phyloP scores from a whole-genome alignment of 768 basidiomycete genomes.

The Heimioporus sp. region DNA sequence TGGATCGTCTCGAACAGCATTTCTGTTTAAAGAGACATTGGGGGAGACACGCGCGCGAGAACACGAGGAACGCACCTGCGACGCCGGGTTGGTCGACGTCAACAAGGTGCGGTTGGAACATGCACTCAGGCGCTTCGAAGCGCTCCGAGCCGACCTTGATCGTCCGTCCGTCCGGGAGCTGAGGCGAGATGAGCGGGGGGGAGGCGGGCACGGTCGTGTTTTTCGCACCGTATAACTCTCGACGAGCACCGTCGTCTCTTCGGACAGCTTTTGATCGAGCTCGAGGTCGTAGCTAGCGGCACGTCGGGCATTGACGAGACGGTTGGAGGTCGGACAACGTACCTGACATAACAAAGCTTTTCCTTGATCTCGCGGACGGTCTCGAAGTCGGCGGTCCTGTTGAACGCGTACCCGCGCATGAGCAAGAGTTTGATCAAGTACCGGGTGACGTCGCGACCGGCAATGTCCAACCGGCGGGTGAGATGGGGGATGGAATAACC shows the following conservation, averaged over 20 bases:
- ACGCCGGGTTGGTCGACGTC: conserved; percentile 97
- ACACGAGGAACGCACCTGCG: conserved; percentile 58
- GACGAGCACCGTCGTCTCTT: conserved; percentile 95
- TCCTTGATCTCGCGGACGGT: conserved; percentile 99
- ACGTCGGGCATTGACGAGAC: neutral
- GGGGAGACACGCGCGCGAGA: neutral
- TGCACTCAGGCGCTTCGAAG: conserved; percentile 98
- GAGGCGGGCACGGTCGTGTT: neutral
- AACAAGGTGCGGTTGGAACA: conserved; percentile 99
- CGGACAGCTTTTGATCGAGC: conserved; percentile 86
- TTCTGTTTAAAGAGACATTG: conserved; percentile 45
- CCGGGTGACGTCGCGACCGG: conserved; percentile 96
- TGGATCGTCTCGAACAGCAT: conserved; percentile 98
- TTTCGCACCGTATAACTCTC: conserved; percentile 87
- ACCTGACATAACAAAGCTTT: conserved; percentile 98
- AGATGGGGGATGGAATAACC: conserved; percentile 95
- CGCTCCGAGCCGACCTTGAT: conserved; percentile 99
- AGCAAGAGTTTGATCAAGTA: conserved; percentile 99
- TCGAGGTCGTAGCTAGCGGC: conserved; percentile 87
- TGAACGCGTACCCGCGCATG: conserved; percentile 99
- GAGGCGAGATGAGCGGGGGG: neutral
- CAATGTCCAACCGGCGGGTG: conserved; percentile 92
- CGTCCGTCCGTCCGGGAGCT: conserved; percentile 93
- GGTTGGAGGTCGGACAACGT: neutral
- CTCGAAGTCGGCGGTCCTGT: conserved; percentile 98